These are phyloP conservation scores for Extremus antarcticus DNA, from an alignment of 495 filamentous ascomycete species.

Conservation along the genomic window DNA sequence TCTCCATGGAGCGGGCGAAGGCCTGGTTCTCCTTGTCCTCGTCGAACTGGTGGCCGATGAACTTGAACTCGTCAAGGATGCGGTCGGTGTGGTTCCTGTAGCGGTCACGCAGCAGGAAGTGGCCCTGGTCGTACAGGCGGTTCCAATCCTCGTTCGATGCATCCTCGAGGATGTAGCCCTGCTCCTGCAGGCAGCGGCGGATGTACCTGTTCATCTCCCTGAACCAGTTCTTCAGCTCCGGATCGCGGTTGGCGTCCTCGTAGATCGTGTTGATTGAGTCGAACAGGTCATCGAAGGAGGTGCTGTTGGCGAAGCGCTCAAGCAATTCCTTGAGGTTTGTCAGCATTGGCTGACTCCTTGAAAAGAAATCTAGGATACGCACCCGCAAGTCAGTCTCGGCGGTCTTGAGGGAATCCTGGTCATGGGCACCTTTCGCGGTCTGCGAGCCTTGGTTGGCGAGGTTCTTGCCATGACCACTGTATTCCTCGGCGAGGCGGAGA, in stretches of 20 bases:
- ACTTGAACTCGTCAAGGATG: conserved; percentile 80
- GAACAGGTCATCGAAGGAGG: conserved; percentile 75
- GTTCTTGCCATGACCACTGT: conserved; percentile 61
- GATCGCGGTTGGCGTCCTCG: conserved; percentile 78
- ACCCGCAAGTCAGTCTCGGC: conserved; percentile 77
- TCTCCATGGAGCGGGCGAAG: conserved; percentile 64
- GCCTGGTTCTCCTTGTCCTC: conserved; percentile 73
- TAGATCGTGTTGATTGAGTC: conserved; percentile 81
- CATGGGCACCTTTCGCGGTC: conserved; percentile 58
- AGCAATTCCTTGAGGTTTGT: conserved; percentile 59
- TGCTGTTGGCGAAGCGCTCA: conserved; percentile 92
- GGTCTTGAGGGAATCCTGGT: conserved; percentile 45
- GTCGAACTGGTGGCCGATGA: conserved; percentile 79
- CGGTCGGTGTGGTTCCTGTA: conserved; percentile 83
- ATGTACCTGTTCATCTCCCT: conserved; percentile 64
- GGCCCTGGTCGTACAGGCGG: conserved; percentile 70
- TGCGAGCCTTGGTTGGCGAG: conserved; percentile 50
- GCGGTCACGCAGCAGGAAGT: conserved; percentile 77
- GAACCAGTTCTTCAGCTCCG: conserved; percentile 86
- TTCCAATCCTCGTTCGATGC: conserved; percentile 75
- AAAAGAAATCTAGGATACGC: conserved; percentile 30
- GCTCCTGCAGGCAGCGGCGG: conserved; percentile 72
- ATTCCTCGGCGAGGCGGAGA: conserved; percentile 72
- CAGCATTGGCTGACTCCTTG: conserved; percentile 34
- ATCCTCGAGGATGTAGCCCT: conserved; percentile 85